phyloP scores from a whole-genome alignment of 495 filamentous ascomycete species.

The Penicillium alfredii region DNA sequence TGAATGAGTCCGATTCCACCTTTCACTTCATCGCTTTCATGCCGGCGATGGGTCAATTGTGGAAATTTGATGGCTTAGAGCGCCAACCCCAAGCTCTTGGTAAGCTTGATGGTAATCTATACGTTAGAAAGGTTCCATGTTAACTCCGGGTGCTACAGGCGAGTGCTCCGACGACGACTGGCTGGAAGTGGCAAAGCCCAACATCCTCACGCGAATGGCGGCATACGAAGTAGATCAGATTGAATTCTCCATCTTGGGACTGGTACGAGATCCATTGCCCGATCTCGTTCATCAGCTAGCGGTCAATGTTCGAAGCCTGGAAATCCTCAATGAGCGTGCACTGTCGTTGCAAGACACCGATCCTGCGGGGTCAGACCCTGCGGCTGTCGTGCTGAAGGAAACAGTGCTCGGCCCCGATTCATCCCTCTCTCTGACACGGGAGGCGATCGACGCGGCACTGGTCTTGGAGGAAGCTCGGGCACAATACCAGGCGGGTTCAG shows the following conservation, averaged over 20 bases:
- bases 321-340: conserved; percentile 32
- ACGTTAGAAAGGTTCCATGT: conserved; percentile 1
- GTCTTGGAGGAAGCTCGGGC: conserved; percentile 11
- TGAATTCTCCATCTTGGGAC: conserved; percentile 51
- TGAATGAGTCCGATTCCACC: conserved; percentile 45
- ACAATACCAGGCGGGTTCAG: conserved; percentile 15
- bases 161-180: conserved; percentile 40
- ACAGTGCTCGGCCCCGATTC: conserved; percentile 30
- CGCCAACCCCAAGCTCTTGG: conserved; percentile 65
- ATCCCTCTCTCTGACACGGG: conserved; percentile 29
- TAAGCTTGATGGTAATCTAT: conserved; percentile 25
- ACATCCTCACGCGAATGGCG: conserved; percentile 46
- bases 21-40: conserved; percentile 92
- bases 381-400: conserved; percentile 7
- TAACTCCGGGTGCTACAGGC: too few species aligned
- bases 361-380: neutral
- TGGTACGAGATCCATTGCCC: conserved; percentile 48
- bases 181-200: conserved; percentile 42
- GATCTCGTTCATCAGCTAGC: conserved; percentile 38
- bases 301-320: conserved; percentile 39
- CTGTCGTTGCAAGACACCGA: conserved; percentile 1
- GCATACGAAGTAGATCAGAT: conserved; percentile 50
- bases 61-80: conserved; percentile 88
- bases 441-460: conserved; percentile 26
- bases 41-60: conserved; percentile 65